Evolutionary conservation across 495 filamentous ascomycete genomes (phyloP).

Genomic region (Talaromyces thailandensis): DNA sequence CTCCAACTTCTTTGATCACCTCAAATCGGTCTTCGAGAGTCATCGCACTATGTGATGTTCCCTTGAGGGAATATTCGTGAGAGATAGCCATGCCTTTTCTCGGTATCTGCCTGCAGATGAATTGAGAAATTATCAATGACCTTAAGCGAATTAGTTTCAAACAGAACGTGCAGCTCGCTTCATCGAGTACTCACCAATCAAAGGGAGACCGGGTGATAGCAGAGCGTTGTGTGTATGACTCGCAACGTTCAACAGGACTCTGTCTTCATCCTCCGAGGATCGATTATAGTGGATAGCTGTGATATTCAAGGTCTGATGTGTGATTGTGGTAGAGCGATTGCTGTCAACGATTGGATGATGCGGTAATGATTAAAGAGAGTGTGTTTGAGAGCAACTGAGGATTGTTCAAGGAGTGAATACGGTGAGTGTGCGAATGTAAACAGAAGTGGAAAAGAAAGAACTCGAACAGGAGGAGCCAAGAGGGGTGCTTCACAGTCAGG

Average conservation of each 20-base stretch:
- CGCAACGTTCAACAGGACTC: slow-evolving; percentile 3
- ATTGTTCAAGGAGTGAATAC: not conserved
- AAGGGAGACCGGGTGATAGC: slow-evolving; percentile 6
- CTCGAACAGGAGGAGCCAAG: not conserved
- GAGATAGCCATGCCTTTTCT: slow-evolving; percentile 56
- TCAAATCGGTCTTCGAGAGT: slow-evolving; percentile 83
- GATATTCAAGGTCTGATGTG: not conserved
- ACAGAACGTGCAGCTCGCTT: not conserved
- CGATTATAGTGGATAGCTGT: not conserved
- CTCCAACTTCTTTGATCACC: slow-evolving; percentile 93
- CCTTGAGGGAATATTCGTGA: slow-evolving; percentile 53
- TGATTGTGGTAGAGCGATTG: not conserved
- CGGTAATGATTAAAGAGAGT: slow-evolving; percentile 1
- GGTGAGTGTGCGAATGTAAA: not conserved
- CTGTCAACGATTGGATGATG: not conserved
- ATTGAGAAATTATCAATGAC: slow-evolving; percentile 13
- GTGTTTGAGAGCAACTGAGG: not conserved
- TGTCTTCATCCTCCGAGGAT: not conserved
- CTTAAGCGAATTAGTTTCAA: not conserved
- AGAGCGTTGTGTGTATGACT: not conserved
- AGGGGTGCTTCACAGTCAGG: slow-evolving; percentile 10
- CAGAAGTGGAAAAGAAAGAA: not conserved
- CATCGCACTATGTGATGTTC: slow-evolving; percentile 39
- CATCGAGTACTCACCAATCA: slow-evolving; percentile 7
- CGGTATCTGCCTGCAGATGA: slow-evolving; percentile 39